Evolutionary conservation across 768 basidiomycete genomes (phyloP), one percentile per base, ranked within the genome.

Genomic region (Rhodotorula toruloides): DNA sequence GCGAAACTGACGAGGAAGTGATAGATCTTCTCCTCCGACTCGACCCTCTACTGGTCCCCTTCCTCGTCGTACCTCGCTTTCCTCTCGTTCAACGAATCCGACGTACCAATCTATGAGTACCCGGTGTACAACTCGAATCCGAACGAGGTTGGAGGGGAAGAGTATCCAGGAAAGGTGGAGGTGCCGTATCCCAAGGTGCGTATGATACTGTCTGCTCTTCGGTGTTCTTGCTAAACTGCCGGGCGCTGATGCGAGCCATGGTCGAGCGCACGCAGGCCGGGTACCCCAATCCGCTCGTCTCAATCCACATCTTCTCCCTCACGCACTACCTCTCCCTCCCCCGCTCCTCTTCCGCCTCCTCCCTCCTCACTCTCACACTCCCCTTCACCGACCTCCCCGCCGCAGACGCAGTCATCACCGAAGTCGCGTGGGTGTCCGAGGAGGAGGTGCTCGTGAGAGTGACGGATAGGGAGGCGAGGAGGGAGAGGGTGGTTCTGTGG

Each of bases 21-120:
- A 5, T 44, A 61, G 65, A 36, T 67, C 29, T 67, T 67, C 52
- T 58, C 56, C 17, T 48, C 79, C 44, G 84, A 91, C 74, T 85
- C 77, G 54, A 86, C 92, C 0, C 80, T 94, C 9, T 98, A 91
- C 91, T 98, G 89, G 88, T 87, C 89, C 16, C 94, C 93, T 7
- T 83, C 87, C 72, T 85, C 85, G 0, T 71, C 76, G 4, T 79
- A 80, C 40, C 68, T 99, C 49, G 91, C 92, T 1, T 99, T 88
- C 81, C 84, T 97, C 48, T 79, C 83, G 17, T 86, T 90, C 67
- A 91, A 99, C 76, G 94, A 98, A 79, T 88, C 89, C 1, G 79
- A 81, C 0, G 96, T 99, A 5, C 85, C 87, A 58, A 88, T 88
- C 74, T 99, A 85, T 78, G 83, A 81, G 44, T 90, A 90, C 79